phyloP scores from a whole-genome alignment of 1,139 yeast species.

The Yamadazyma conglobata region DNA sequence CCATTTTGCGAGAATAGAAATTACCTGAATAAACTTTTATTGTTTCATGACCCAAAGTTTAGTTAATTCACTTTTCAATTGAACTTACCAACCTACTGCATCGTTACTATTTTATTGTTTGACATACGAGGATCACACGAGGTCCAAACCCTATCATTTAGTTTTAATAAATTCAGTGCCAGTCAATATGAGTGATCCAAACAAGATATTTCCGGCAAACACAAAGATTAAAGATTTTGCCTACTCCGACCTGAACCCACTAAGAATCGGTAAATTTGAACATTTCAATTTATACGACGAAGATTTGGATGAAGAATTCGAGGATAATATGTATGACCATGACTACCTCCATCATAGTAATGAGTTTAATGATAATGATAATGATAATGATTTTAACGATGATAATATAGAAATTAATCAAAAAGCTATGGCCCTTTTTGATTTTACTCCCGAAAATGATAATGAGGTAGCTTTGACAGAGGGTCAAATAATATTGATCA shows the following conservation, averaged over 20 bases:
- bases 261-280: constrained; percentile 52
- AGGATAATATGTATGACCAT: constrained; percentile 12
- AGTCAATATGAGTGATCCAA: not conserved
- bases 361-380: constrained; percentile 12
- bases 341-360: constrained; percentile 7
- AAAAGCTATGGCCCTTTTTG: constrained; percentile 81
- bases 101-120: too few relatives aligned
- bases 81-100: too few relatives aligned
- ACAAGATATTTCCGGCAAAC: constrained; percentile 18
- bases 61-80: too few relatives aligned
- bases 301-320: constrained; percentile 5
- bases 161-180: too few relatives aligned
- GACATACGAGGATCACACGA: too few relatives aligned
- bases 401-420: constrained; percentile 40
- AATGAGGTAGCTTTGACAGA: constrained; percentile 78
- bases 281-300: constrained; percentile 3
- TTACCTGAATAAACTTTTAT: too few relatives aligned
- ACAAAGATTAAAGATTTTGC: constrained; percentile 74
- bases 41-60: too few relatives aligned
- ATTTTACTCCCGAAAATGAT: constrained; percentile 89
- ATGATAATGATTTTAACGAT: constrained; percentile 18
- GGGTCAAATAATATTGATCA: constrained; percentile 83
- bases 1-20: too few relatives aligned
- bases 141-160: too few relatives aligned
- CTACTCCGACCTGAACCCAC: constrained; percentile 61